A percentile compares a stretch with the other conserved stretches of the same genome.
Conservation (phyloP, 768 basidiomycete genomes). For the Porphyrellus cyaneotinctus region DNA sequence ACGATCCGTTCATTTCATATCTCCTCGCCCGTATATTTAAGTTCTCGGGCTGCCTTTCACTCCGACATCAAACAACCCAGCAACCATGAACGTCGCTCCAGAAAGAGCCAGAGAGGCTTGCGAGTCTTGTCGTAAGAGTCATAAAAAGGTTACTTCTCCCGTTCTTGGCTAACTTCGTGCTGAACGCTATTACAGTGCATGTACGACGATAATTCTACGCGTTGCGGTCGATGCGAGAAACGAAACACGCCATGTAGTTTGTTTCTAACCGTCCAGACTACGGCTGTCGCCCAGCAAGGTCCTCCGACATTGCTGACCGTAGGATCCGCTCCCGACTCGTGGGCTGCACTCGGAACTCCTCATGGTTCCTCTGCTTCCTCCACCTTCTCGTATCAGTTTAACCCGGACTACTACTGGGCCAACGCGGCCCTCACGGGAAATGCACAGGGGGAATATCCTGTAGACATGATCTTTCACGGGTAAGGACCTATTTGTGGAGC, state of each 20-base stretch:
- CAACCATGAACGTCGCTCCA: slow-evolving; percentile 15
- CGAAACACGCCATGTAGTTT: slow-evolving; percentile 12
- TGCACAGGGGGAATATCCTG: slow-evolving; percentile 6
- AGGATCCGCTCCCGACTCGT: slow-evolving; percentile 1
- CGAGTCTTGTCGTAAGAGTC: slow-evolving; percentile 21
- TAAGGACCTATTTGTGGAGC: slow-evolving; percentile 1
- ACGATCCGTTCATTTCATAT: slow-evolving; percentile 9
- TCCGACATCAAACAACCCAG: slow-evolving; percentile 1
- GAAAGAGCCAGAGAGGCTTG: slow-evolving; percentile 29
- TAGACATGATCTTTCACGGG: slow-evolving; percentile 2
- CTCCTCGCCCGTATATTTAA: slow-evolving; percentile 21
- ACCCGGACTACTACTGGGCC: neutral
- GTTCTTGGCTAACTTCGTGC: neutral
- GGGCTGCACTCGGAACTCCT: slow-evolving; percentile 3
- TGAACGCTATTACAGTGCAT: slow-evolving; percentile 14
- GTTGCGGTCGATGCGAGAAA: slow-evolving; percentile 18
- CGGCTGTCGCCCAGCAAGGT: slow-evolving; percentile 4
- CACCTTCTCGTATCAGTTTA: neutral
- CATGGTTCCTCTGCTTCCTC: slow-evolving; percentile 2
- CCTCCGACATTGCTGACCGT: neutral
- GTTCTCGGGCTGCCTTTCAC: neutral
- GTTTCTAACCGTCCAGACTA: slow-evolving; percentile 7
- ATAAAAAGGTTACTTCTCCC: slow-evolving; percentile 20
- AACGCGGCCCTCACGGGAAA: neutral
- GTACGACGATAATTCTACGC: slow-evolving; percentile 11